Base-by-base conservation (phyloP, 1,139 yeast species). In the Yamadazyma triangularis region DNA sequence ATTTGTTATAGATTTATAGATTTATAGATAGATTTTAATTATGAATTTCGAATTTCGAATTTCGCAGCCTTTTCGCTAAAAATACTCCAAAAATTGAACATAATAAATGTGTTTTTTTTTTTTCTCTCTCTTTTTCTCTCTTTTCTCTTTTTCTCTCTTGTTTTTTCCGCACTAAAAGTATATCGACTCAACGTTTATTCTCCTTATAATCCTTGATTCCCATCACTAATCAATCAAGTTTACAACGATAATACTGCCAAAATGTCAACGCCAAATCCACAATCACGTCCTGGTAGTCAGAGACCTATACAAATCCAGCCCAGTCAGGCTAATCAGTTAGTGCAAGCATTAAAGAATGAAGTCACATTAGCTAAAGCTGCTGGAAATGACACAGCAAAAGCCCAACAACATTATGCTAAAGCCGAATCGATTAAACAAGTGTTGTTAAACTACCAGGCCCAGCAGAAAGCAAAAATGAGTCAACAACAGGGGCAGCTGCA, bases 371-470 rank as follows among this genome's bases (percentile, higher is more conserved):
- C 88, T 2, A 73, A 73, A 43, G 66, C 68, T 4, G 61, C 70
- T 4, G 62, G 63, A 5, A 51, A 51, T 30, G 79, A 77, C 29
- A 73, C 84, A 6, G 79, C 75, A 0, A 79, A 73, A 42, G 91
- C 89, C n/a, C 76, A 75, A 50, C 78, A 73, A 43, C 86, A 82
- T 48, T 60, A 74, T 42, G 63, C 68, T 40, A 79, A 77, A 38
- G 93, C 91, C 2, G 83, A 83, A 34, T 73, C 73, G 35, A 77
- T 85, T 43, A 75, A 71, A 44, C 67, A 61, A 51, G 68, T 63
- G 35, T 66, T 70, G 36, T 41, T 64, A 22, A 61, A 51, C 32
- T 67, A 64, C 41, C 68, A 65, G 33, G 66, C 65, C 6, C 71
- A 66, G 34, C 70, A 64, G 32, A 48, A 51, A 32, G 58, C 56